These are phyloP conservation scores for Naganishia randhawae DNA, from an alignment of 768 basidiomycete species.

Conservation along the genomic window DNA sequence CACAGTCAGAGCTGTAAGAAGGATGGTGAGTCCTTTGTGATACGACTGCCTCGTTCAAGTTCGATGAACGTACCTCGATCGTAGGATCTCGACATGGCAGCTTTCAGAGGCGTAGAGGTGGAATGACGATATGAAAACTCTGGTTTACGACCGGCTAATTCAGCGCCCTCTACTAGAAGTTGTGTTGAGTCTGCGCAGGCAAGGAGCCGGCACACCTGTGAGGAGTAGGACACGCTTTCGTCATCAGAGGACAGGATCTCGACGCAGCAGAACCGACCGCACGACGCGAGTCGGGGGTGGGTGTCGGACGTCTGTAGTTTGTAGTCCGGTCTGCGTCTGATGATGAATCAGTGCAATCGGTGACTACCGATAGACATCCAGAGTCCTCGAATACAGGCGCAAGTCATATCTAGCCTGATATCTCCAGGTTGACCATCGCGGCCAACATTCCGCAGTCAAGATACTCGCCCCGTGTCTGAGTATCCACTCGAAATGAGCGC, in stretches of 20 bases:
- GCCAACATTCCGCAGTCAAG: too few species aligned
- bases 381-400: too few species aligned
- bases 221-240: conserved; percentile 3
- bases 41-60: background rate
- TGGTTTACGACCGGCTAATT: background rate
- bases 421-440: too few species aligned
- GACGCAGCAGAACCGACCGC: background rate
- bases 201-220: background rate
- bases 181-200: background rate
- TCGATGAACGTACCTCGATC: conserved; percentile 75
- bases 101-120: background rate
- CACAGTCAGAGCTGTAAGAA: conserved; percentile 76
- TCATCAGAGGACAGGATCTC: conserved; percentile 3
- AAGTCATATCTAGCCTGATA: too few species aligned
- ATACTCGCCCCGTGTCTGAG: too few species aligned
- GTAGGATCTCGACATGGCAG: conserved; percentile 70
- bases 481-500: too few species aligned
- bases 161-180: background rate
- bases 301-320: background rate
- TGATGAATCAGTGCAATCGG: conserved; percentile 9
- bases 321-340: background rate
- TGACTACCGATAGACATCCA: too few species aligned
- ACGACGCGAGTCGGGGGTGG: conserved; percentile 19
- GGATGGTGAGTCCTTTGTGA: conserved; percentile 5
- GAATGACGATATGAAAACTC: background rate